Evolutionary conservation across 139 green algal species (phyloP).

Genomic region (Chlamydomonas sp.): DNA sequence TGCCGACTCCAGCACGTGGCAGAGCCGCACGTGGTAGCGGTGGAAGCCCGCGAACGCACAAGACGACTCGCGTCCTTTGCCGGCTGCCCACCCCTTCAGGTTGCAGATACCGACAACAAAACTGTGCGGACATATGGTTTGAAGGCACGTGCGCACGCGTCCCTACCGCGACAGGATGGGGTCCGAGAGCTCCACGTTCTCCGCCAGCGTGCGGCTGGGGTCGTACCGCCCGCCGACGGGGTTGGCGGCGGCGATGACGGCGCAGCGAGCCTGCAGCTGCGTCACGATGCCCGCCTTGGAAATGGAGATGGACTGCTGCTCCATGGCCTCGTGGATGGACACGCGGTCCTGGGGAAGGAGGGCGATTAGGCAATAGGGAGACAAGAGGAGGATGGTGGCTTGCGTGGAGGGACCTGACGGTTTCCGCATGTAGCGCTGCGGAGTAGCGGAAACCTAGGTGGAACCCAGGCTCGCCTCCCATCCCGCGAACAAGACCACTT

Average conservation of each 20-base stretch:
- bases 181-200: slow-evolving; percentile 92
- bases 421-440: too few species aligned
- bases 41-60: too few species aligned
- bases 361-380: not conserved
- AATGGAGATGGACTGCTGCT: slow-evolving; percentile 99
- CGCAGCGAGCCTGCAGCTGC: slow-evolving; percentile 84
- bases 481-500: too few species aligned
- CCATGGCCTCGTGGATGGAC: slow-evolving; percentile 93
- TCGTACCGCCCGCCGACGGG: slow-evolving; percentile 96
- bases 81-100: too few species aligned
- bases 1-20: not conserved
- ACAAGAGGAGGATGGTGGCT: not conserved
- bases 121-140: too few species aligned
- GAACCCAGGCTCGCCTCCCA: too few species aligned
- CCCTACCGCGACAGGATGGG: slow-evolving; percentile 95
- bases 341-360: slow-evolving; percentile 68
- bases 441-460: too few species aligned
- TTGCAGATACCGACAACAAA: too few species aligned
- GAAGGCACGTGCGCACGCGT: not conserved
- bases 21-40: not conserved
- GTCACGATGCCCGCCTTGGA: slow-evolving; percentile 97
- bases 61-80: too few species aligned
- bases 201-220: slow-evolving; percentile 77
- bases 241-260: slow-evolving; percentile 98
- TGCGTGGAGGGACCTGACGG: too few species aligned